Percentiles rank a stretch among this genome's conserved stretches.
Conservation (phyloP, 2,329 filamentous ascomycete species). For the Lecanicillium sp. region DNA sequence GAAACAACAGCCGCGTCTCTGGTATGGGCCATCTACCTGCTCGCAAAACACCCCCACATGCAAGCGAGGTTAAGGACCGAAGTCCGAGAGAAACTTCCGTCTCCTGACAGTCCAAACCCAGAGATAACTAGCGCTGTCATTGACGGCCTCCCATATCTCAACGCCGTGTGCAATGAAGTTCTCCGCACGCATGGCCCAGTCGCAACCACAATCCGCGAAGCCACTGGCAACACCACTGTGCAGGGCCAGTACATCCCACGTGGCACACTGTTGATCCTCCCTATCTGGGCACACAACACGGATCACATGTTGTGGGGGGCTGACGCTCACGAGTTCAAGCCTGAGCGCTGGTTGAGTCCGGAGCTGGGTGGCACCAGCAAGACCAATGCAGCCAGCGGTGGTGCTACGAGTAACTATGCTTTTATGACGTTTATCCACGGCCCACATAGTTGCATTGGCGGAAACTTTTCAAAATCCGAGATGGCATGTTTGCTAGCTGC, state of each 20-base stretch:
- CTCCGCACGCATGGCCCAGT: constrained; percentile 35
- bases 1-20: constrained; percentile 5
- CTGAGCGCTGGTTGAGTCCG: constrained; percentile 29
- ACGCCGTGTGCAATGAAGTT: constrained; percentile 55
- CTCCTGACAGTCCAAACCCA: not conserved
- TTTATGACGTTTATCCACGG: constrained; percentile 19
- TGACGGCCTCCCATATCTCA: constrained; percentile 37
- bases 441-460: constrained; percentile 2
- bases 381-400: constrained; percentile 7
- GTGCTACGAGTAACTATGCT: constrained; percentile 22
- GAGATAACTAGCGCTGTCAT: not conserved
- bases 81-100: not conserved
- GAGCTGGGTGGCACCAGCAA: constrained; percentile 14
- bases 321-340: constrained; percentile 29
- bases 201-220: constrained; percentile 25
- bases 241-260: constrained; percentile 28
- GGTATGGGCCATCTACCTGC: constrained; percentile 1
- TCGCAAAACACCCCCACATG: not conserved
- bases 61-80: not conserved
- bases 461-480: not conserved
- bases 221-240: constrained; percentile 25
- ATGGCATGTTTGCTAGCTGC: too few species aligned
- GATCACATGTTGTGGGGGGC: constrained; percentile 30
- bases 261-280: constrained; percentile 28
- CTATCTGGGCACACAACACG: constrained; percentile 25